Conservation (phyloP, 2,329 filamentous ascomycete genomes). For the Sphaerostilbella broomeana region DNA sequence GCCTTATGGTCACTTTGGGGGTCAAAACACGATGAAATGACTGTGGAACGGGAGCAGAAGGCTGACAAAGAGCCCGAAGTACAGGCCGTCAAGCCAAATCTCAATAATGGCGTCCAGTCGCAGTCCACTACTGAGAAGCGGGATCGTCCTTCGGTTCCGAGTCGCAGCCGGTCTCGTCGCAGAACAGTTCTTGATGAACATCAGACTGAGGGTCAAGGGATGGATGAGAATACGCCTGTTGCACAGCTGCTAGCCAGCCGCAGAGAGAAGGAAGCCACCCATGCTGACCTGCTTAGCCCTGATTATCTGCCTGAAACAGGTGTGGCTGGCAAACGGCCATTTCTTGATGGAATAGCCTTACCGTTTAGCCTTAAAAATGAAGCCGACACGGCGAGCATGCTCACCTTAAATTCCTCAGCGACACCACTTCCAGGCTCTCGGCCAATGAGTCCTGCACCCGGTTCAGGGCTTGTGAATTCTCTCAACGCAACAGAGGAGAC, state of each 20-base stretch:
- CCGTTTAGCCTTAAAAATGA: slow-evolving; percentile 64
- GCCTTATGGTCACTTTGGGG: slow-evolving; percentile 83
- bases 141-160: slow-evolving; percentile 22
- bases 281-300: slow-evolving; percentile 38
- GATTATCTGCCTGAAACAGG: slow-evolving; percentile 41
- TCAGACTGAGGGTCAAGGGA: slow-evolving; percentile 32
- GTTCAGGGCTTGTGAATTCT: neutral
- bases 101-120: slow-evolving; percentile 38
- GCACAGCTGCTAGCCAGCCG: slow-evolving; percentile 37
- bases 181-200: slow-evolving; percentile 46
- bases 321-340: slow-evolving; percentile 55
- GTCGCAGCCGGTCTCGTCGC: slow-evolving; percentile 37
- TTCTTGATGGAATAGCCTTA: slow-evolving; percentile 62
- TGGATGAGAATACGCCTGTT: slow-evolving; percentile 37
- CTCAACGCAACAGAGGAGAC: slow-evolving; percentile 2
- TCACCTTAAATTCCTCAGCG: slow-evolving; percentile 50
- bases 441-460: slow-evolving; percentile 26
- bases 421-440: slow-evolving; percentile 25
- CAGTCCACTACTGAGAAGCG: slow-evolving; percentile 36
- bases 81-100: slow-evolving; percentile 29
- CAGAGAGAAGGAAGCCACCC: slow-evolving; percentile 32
- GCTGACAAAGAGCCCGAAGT: slow-evolving; percentile 34
- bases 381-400: slow-evolving; percentile 62
- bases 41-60: slow-evolving; percentile 54
- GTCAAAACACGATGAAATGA: slow-evolving; percentile 77